Percentiles rank a stretch among this genome's conserved stretches.
Conservation (phyloP, 306 rosid genomes). For the Canavalia ensiformis region DNA sequence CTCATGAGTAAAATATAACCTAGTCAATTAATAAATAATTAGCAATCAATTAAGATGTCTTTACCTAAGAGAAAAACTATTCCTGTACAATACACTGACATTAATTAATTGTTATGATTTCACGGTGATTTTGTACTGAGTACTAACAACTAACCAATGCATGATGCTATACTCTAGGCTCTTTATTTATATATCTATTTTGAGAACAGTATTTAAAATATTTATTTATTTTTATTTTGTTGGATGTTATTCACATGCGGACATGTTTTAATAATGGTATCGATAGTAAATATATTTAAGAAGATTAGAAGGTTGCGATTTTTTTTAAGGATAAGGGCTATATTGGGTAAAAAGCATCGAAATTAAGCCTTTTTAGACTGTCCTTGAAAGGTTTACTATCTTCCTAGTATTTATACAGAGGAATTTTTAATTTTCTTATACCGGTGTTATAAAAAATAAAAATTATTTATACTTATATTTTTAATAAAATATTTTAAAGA, state of each 20-base stretch:
- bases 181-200: background rate
- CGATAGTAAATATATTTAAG: background rate
- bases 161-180: background rate
- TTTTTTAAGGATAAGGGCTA: background rate
- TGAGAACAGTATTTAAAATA: background rate
- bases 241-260: background rate
- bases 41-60: background rate
- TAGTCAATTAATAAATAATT: background rate
- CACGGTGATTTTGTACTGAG: conserved; percentile 1
- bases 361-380: background rate
- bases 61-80: background rate
- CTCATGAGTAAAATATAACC: no score
- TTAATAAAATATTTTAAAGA: background rate
- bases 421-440: background rate
- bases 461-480: background rate
- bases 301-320: background rate
- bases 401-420: background rate
- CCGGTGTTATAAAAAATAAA: background rate
- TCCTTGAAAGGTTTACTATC: background rate
- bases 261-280: background rate
- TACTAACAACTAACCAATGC: background rate
- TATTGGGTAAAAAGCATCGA: background rate
- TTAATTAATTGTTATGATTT: conserved; percentile 17
- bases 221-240: background rate
- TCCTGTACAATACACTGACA: background rate